A percentile compares a stretch with the other conserved stretches of the same genome.
These are phyloP conservation scores for Colletotrichum sp. DNA, from an alignment of 2,329 filamentous ascomycete genomes.

Conservation along the genomic window DNA sequence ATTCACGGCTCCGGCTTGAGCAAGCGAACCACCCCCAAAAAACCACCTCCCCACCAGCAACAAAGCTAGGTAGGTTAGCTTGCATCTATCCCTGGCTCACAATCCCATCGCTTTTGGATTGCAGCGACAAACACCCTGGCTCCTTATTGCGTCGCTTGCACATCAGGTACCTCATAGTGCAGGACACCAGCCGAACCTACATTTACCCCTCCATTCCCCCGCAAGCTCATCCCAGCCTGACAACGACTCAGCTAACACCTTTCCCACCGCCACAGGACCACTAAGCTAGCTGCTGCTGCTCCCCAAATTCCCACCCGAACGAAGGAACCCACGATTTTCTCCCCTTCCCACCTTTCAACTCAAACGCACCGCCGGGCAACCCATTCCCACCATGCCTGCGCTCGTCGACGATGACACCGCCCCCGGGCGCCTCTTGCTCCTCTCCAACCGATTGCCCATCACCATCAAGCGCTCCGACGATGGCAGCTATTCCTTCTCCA, in stretches of 20 bases:
- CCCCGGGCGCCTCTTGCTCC: slow-evolving; percentile 71
- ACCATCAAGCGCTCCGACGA: slow-evolving; percentile 95
- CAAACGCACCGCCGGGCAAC: background rate
- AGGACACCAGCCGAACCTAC: background rate
- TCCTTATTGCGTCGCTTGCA: background rate
- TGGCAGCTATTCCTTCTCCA: slow-evolving; percentile 90
- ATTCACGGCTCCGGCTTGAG: background rate
- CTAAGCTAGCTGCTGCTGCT: background rate
- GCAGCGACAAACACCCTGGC: background rate
- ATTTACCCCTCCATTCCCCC: slow-evolving; percentile 23
- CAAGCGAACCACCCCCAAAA: background rate
- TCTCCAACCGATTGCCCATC: slow-evolving; percentile 94
- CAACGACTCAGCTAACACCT: slow-evolving; percentile 14
- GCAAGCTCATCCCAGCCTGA: slow-evolving; percentile 21
- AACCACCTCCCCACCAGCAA: background rate
- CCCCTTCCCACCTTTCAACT: background rate
- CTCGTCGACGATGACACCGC: slow-evolving; percentile 37
- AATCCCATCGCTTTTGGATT: background rate
- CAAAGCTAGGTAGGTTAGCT: background rate
- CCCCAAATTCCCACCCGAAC: background rate
- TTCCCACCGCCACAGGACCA: slow-evolving; percentile 4
- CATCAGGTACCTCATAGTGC: background rate
- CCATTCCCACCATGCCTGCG: slow-evolving; percentile 37
- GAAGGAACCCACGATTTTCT: slow-evolving; percentile 1
- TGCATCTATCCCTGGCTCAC: background rate